A percentile compares a stretch with the other conserved stretches of the same genome.
These are phyloP conservation scores for Amanita brunnescens DNA, from an alignment of 768 basidiomycete genomes.

Conservation along the genomic window DNA sequence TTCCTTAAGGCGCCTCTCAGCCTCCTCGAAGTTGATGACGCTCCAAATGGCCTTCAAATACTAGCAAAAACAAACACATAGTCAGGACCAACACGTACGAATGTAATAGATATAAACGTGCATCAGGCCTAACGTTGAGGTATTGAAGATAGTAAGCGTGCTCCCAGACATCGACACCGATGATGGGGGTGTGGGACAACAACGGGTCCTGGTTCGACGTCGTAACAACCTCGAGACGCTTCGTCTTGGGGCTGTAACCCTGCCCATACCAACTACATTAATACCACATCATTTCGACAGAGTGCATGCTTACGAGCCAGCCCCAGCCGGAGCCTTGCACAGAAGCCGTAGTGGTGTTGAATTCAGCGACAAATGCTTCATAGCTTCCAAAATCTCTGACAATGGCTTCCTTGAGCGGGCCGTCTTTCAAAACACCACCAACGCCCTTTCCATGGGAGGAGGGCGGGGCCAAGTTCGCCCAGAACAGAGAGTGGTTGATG, in stretches of 20 bases:
- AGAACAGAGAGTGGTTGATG: constrained; percentile 95
- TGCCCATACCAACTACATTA: constrained; percentile 17
- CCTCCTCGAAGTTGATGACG: constrained; percentile 67
- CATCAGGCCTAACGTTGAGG: constrained; percentile 89
- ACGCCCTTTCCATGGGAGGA: constrained; percentile 46
- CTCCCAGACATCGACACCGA: constrained; percentile 94
- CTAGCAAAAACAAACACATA: constrained; percentile 23
- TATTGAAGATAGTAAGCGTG: constrained; percentile 97
- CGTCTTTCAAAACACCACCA: constrained; percentile 52
- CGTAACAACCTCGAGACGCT: constrained; percentile 78
- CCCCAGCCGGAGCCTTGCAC: constrained; percentile 97
- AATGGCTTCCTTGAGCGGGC: constrained; percentile 63
- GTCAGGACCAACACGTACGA: neutral
- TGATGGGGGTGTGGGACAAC: constrained; percentile 65
- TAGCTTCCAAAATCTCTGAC: constrained; percentile 54
- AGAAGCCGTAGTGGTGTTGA: constrained; percentile 76
- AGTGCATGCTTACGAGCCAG: constrained; percentile 67
- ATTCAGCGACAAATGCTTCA: constrained; percentile 66
- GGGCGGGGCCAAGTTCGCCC: constrained; percentile 83
- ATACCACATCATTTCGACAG: neutral
- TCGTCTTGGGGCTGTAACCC: constrained; percentile 62
- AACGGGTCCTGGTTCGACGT: constrained; percentile 97
- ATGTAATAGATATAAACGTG: constrained; percentile 28
- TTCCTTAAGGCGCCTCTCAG: constrained; percentile 54
- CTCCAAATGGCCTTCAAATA: constrained; percentile 75